These are phyloP conservation scores for Friedmanniomyces simplex DNA, from an alignment of 495 filamentous ascomycete species.

Conservation along the genomic window DNA sequence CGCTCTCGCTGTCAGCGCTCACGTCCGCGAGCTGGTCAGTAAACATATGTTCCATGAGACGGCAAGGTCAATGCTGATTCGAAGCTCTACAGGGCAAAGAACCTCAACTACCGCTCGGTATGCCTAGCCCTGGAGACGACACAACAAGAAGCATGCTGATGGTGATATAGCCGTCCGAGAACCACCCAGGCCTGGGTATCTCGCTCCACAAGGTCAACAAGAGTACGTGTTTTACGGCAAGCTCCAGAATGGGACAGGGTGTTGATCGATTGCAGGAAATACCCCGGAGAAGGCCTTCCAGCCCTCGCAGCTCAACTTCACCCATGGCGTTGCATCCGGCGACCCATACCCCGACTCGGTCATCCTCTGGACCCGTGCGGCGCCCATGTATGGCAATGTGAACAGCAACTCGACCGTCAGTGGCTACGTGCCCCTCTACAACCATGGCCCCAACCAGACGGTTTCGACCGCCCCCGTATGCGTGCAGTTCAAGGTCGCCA, in stretches of 20 bases:
- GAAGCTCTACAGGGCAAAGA: slow-evolving; percentile 5
- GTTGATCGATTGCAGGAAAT: slow-evolving; percentile 13
- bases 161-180: slow-evolving; percentile 41
- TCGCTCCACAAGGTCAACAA: slow-evolving; percentile 41
- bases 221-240: slow-evolving; percentile 11
- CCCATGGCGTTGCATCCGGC: slow-evolving; percentile 59
- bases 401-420: slow-evolving; percentile 45
- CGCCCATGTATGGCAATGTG: slow-evolving; percentile 45
- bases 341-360: slow-evolving; percentile 55
- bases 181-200: slow-evolving; percentile 47
- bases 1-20: slow-evolving; percentile 3
- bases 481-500: slow-evolving; percentile 44
- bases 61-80: neutral
- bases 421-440: slow-evolving; percentile 45
- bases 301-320: slow-evolving; percentile 47
- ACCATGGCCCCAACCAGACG: slow-evolving; percentile 44
- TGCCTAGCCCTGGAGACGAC: neutral
- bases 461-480: slow-evolving; percentile 50
- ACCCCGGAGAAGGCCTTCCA: slow-evolving; percentile 32
- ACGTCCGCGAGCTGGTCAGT: slow-evolving; percentile 7
- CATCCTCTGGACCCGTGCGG: slow-evolving; percentile 56
- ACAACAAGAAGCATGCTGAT: slow-evolving; percentile 1
- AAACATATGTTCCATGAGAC: neutral
- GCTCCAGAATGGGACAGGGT: neutral
- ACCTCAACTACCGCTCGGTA: slow-evolving; percentile 18